phyloP scores from a whole-genome alignment of 371 early-diverging fungal species.

The Apophysomyces variabilis region DNA sequence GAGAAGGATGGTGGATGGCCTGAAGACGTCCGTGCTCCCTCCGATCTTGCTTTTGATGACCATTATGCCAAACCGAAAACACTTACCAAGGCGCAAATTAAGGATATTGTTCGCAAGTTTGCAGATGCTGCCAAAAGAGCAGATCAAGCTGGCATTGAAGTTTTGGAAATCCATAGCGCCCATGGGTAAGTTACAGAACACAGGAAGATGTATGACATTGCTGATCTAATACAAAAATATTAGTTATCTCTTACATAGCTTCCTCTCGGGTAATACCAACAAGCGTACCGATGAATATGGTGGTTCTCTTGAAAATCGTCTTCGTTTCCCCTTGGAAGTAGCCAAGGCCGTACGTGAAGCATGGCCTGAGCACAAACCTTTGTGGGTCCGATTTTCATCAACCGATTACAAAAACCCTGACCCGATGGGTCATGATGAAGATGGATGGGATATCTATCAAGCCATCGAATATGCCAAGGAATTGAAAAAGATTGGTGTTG shows the following conservation, averaged over 20 bases:
- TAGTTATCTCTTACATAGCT: conserved; percentile 62
- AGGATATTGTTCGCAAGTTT: conserved; percentile 58
- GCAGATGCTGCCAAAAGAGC: conserved; percentile 68
- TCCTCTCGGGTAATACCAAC: conserved; percentile 76
- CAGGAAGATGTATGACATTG: conserved; percentile 58
- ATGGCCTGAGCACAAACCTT: conserved; percentile 73
- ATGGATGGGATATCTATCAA: conserved; percentile 71
- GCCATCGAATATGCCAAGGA: conserved; percentile 58
- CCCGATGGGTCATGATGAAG: conserved; percentile 28
- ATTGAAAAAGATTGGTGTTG: conserved; percentile 69
- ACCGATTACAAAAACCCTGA: conserved; percentile 54
- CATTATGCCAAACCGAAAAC: conserved; percentile 56
- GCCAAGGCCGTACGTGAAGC: conserved; percentile 53
- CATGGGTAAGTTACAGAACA: conserved; percentile 58
- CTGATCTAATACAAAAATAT: conserved; percentile 47
- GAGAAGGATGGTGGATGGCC: conserved; percentile 77
- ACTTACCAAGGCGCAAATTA: conserved; percentile 65
- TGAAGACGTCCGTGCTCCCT: conserved; percentile 67
- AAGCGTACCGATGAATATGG: conserved; percentile 85
- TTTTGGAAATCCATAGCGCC: conserved; percentile 80
- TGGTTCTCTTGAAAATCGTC: conserved; percentile 78
- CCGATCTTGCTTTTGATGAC: conserved; percentile 46
- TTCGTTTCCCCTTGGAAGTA: conserved; percentile 66
- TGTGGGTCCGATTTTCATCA: conserved; percentile 74
- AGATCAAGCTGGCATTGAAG: conserved; percentile 76